These are phyloP conservation scores for Ciborinia camelliae DNA, from an alignment of 2,329 filamentous ascomycete genomes.

Conservation along the genomic window DNA sequence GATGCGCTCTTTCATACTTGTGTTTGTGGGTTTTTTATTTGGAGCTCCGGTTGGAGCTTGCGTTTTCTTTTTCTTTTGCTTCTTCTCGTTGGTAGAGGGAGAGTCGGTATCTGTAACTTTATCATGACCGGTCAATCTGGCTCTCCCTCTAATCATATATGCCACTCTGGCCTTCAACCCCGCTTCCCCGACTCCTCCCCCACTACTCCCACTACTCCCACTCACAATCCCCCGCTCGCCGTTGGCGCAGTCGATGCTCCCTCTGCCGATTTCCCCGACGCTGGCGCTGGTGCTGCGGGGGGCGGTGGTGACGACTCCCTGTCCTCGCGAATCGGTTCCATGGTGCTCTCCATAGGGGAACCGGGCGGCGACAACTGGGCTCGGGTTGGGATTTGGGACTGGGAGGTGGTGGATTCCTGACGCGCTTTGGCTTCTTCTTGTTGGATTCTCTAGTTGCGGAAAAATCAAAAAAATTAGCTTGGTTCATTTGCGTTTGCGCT, in stretches of 20 bases:
- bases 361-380: neutral
- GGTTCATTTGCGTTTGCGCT: neutral
- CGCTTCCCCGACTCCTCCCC: neutral
- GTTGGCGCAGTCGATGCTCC: neutral
- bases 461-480: neutral
- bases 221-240: neutral
- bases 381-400: neutral
- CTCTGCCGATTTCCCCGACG: neutral
- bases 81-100: too few species aligned
- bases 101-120: too few species aligned
- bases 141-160: neutral
- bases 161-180: conserved; percentile 1
- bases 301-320: too few species aligned
- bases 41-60: too few species aligned
- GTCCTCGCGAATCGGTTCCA: conserved; percentile 9
- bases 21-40: neutral
- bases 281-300: too few species aligned
- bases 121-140: neutral
- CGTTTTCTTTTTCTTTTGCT: neutral
- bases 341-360: neutral
- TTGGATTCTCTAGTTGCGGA: conserved; percentile 10
- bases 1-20: neutral
- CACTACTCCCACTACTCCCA: neutral
- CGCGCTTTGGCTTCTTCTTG: conserved; percentile 16
- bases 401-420: too few species aligned